phyloP scores from a whole-genome alignment of 2,329 filamentous ascomycete species.

The Diplodia scrobiculata region DNA sequence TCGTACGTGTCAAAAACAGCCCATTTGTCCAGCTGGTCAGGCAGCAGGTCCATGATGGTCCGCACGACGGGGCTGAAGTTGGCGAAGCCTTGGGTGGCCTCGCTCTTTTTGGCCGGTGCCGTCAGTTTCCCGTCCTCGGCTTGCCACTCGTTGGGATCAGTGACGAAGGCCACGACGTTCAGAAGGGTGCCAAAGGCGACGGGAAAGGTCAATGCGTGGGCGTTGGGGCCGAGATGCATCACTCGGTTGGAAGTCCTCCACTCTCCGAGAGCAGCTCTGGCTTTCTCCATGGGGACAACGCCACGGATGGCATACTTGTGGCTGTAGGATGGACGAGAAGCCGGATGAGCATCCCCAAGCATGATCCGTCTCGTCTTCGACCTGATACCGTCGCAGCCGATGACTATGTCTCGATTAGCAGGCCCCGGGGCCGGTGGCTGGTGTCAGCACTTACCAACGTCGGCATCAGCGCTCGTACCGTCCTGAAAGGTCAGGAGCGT shows the following conservation, averaged over 20 bases:
- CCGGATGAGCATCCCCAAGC: neutral
- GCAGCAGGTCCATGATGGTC: slow-evolving; percentile 9
- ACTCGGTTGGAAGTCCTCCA: neutral
- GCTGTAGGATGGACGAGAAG: slow-evolving; percentile 14
- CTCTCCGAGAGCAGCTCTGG: slow-evolving; percentile 6
- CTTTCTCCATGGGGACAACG: slow-evolving; percentile 14
- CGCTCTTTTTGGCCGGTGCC: slow-evolving; percentile 28
- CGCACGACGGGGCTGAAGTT: slow-evolving; percentile 12
- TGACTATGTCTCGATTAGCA: neutral
- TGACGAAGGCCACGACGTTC: slow-evolving; percentile 33
- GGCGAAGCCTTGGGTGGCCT: slow-evolving; percentile 29
- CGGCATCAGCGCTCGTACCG: slow-evolving; percentile 35
- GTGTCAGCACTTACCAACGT: slow-evolving; percentile 33
- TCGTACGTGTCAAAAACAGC: slow-evolving; percentile 33
- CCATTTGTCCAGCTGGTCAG: slow-evolving; percentile 27
- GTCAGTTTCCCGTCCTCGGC: slow-evolving; percentile 21
- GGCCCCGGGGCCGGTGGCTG: neutral
- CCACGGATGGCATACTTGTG: slow-evolving; percentile 24
- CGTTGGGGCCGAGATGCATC: slow-evolving; percentile 1
- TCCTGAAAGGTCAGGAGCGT: slow-evolving; percentile 43
- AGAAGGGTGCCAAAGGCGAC: slow-evolving; percentile 31
- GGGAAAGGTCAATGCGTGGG: slow-evolving; percentile 32
- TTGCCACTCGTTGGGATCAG: slow-evolving; percentile 31
- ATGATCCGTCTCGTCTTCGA: slow-evolving; percentile 17
- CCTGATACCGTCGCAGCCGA: slow-evolving; percentile 22